These are phyloP conservation scores for Fusarium hainanense DNA, from an alignment of 2,329 filamentous ascomycete genomes.

Conservation along the genomic window DNA sequence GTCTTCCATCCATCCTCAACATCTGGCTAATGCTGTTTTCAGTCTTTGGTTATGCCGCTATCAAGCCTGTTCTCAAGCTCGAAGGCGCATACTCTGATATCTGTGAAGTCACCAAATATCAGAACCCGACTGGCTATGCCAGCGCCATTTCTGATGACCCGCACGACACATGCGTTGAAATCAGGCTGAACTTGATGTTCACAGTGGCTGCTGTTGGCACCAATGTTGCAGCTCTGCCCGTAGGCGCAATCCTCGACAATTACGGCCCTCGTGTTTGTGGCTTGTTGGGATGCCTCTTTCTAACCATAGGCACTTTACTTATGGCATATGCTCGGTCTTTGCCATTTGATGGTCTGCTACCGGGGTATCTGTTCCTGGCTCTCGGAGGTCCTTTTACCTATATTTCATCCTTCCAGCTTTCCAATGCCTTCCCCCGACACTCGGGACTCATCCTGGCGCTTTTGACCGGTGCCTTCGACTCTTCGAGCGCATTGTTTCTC, in stretches of 20 bases:
- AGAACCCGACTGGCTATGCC: not conserved
- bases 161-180: conserved; percentile 58
- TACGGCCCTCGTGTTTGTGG: conserved; percentile 83
- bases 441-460: conserved; percentile 84
- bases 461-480: conserved; percentile 85
- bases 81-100: conserved; percentile 76
- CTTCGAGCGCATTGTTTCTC: conserved; percentile 81
- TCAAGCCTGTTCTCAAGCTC: conserved; percentile 81
- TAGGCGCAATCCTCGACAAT: conserved; percentile 85
- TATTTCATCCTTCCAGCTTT: conserved; percentile 85
- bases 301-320: conserved; percentile 75
- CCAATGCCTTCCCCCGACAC: conserved; percentile 81
- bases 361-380: conserved; percentile 80
- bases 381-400: conserved; percentile 85
- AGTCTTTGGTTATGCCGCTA: conserved; percentile 85
- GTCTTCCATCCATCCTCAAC: not conserved
- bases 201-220: conserved; percentile 88
- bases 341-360: conserved; percentile 77
- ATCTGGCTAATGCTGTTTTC: not conserved
- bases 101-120: conserved; percentile 57
- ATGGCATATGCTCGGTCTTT: conserved; percentile 72
- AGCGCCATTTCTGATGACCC: conserved; percentile 36
- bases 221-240: conserved; percentile 85
- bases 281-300: conserved; percentile 73
- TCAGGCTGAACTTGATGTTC: conserved; percentile 89